Percentiles rank a stretch among this genome's conserved stretches.
These are phyloP conservation scores for Citrus unshiu DNA, from an alignment of 345 rosid species.

Conservation along the genomic window DNA sequence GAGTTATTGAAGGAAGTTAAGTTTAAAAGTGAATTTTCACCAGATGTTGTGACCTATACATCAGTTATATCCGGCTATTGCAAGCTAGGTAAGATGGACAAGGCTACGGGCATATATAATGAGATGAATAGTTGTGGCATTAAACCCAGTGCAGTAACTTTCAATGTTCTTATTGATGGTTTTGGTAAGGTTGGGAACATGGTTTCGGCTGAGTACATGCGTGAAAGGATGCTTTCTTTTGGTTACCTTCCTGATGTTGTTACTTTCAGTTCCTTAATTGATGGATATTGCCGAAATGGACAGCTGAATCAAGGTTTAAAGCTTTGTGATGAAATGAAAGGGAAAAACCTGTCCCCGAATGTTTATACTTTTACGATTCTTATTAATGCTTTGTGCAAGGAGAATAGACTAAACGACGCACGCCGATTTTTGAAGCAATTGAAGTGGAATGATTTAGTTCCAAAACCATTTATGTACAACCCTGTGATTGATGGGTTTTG, in stretches of 20 bases:
- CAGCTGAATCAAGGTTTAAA: slow-evolving; percentile 53
- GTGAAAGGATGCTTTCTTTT: slow-evolving; percentile 46
- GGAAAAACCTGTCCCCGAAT: slow-evolving; percentile 56
- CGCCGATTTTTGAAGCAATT: slow-evolving; percentile 57
- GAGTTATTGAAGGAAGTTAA: slow-evolving; percentile 46
- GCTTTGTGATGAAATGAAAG: slow-evolving; percentile 65
- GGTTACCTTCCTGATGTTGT: slow-evolving; percentile 65
- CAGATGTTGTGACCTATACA: slow-evolving; percentile 68
- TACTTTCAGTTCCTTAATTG: slow-evolving; percentile 77
- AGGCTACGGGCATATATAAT: slow-evolving; percentile 50
- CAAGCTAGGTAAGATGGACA: slow-evolving; percentile 60
- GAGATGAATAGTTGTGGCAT: slow-evolving; percentile 58
- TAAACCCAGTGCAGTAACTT: slow-evolving; percentile 57
- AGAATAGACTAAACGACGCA: slow-evolving; percentile 70
- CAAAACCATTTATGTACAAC: slow-evolving; percentile 77
- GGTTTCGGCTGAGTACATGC: slow-evolving; percentile 42
- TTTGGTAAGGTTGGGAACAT: slow-evolving; percentile 66
- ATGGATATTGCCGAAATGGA: slow-evolving; percentile 83
- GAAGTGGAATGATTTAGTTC: slow-evolving; percentile 37
- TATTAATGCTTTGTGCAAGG: slow-evolving; percentile 71
- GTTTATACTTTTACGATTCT: slow-evolving; percentile 64
- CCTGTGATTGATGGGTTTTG: slow-evolving; percentile 92
- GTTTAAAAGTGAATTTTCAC: slow-evolving; percentile 32
- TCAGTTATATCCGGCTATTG: slow-evolving; percentile 73
- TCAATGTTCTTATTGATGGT: slow-evolving; percentile 80